Conservation (phyloP, 2,329 filamentous ascomycete species). For the Geosmithia morbida region DNA sequence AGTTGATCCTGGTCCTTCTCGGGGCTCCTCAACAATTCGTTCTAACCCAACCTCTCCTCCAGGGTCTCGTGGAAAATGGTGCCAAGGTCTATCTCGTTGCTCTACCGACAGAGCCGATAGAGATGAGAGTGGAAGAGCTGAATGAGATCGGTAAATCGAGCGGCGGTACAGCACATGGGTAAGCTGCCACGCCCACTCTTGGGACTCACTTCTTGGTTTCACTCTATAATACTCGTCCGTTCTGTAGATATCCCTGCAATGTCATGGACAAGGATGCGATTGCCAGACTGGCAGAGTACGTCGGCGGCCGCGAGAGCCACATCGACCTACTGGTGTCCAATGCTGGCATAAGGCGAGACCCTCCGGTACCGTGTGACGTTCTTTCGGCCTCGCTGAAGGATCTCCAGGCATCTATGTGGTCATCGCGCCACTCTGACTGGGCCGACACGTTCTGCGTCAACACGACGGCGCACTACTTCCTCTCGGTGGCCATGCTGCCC, state of each 20-base stretch:
- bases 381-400: slow-evolving; percentile 23
- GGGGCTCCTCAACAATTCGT: neutral
- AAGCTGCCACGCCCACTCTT: too few species aligned
- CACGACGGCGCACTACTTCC: slow-evolving; percentile 33
- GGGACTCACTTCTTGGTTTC: slow-evolving; percentile 1
- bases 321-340: slow-evolving; percentile 34
- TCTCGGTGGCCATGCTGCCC: slow-evolving; percentile 28
- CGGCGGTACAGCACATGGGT: slow-evolving; percentile 24
- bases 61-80: slow-evolving; percentile 28
- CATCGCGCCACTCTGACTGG: slow-evolving; percentile 25
- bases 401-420: slow-evolving; percentile 31
- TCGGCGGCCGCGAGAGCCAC: slow-evolving; percentile 20
- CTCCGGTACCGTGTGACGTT: slow-evolving; percentile 25
- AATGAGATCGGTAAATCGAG: slow-evolving; percentile 18
- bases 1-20: neutral
- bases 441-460: slow-evolving; percentile 29
- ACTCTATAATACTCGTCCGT: neutral
- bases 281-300: slow-evolving; percentile 12
- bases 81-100: slow-evolving; percentile 29
- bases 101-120: slow-evolving; percentile 23
- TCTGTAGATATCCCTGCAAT: slow-evolving; percentile 16
- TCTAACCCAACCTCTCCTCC: neutral
- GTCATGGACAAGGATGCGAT: slow-evolving; percentile 26
- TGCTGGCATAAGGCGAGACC: slow-evolving; percentile 31
- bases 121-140: slow-evolving; percentile 19